Base-by-base conservation (phyloP, 305 asterid genomes). In the Andrographis paniculata region DNA sequence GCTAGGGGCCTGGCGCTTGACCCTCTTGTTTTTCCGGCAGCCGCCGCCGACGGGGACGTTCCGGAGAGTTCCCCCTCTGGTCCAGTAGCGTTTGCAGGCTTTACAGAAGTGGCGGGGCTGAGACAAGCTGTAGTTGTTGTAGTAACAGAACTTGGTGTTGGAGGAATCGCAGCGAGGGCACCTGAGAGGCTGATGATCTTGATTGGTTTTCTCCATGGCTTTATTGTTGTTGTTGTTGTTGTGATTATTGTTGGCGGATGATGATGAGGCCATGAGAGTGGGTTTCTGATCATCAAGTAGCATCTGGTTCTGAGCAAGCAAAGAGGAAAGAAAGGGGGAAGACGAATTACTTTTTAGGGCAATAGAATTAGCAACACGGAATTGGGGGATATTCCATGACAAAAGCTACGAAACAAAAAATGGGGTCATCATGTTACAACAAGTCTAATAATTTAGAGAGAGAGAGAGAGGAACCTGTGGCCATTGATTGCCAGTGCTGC, bases 91-190 rank as follows among this genome's bases (percentile, higher is more conserved):
- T 60, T 75, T 65, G 48, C 93, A 82, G 11, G 79, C 72, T 42
- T 78, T 82, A 47, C 93, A 82, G 38, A 76, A 71, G 61, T 82
- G 83, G 0, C 93, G 50, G 0, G 93, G 93, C 63, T 82, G 93
- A 17, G 77, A 65, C 1, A 82, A 50, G 42, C 82, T 76, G 67
- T 82, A 78, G 66, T 82, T 82, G 63, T 82, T 82, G 68, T 66
- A 82, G 66, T 82, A 82, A 36, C 93, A 82, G 27, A 82, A 82
- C 47, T 82, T 78, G 52, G 87, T 82, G 23, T 82, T 73, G 41
- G 64, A 40, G n/a, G n/a, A n/a, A n/a, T n/a, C n/a, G n/a, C 93
- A 81, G 50, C 93, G 84, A 0, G 87, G 93, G 59, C 93, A 82
- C 62, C 65, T 69, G 5, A 76, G 84, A 2, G 68, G 75, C 6